Evolutionary conservation across 2,329 filamentous ascomycete genomes (phyloP), one percentile per base, ranked within the genome.

Genomic region (Arthrobotrys sinensis): DNA sequence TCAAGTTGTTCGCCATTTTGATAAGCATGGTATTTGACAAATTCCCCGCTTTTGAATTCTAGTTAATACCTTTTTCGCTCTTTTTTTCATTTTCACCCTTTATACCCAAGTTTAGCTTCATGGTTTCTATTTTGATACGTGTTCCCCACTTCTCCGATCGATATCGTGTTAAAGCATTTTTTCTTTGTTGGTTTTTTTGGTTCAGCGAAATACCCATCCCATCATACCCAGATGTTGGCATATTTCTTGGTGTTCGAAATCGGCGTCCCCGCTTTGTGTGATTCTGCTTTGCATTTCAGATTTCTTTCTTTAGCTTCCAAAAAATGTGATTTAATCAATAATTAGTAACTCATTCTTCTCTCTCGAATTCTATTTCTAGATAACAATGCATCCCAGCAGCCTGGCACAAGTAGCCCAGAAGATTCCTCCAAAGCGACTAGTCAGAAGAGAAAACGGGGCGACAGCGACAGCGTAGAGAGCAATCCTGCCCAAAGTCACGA

Each of bases 1-100:
- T 32, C 68, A 70, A 64, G 75, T 78, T 36, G 63, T 72, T 64
- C 65, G 67, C 48, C 63, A 72, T 72, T 67, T 78, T 68, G 75
- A 78, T 57, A 72, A 72, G 50, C 52, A 71, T 78, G 75, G 75
- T 78, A 78, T 78, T 78, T 78, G 67, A 78, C 75, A 78, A 78
- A 72, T 72, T 72, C 53, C 53, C 50, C 48, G 38, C 32, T 40
- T 21, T 55, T 72, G 34, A 46, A 28, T 48, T 77, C 40, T 19
- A 19, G 36, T 10, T 38, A 12, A 48, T 43, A n/a, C 12, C n/a
- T 43, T 57, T 53, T 40, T 28, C 62, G 66, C 43, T 53, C 34
- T 62, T 67, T 38, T 48, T 60, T 48, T 68, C 32, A 16, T 50
- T 64, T 63, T 50, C 40, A 45, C 46, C 19, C 19, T 14, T 55